These are phyloP conservation scores for Lablab purpureus DNA, from an alignment of 306 rosid species.

Conservation along the genomic window DNA sequence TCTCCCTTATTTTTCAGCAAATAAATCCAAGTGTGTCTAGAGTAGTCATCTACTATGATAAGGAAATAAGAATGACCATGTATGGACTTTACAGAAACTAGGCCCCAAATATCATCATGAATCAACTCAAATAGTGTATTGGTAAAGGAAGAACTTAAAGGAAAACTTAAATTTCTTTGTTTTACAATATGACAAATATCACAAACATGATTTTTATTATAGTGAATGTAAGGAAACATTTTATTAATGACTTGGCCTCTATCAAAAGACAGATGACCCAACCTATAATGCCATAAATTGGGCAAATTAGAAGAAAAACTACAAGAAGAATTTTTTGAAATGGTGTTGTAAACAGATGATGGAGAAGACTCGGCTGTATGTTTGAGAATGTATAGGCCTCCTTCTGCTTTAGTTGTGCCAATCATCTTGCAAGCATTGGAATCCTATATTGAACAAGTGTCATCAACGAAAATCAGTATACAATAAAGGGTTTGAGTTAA, in stretches of 20 bases:
- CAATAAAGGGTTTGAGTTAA: not conserved
- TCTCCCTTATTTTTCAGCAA: not conserved
- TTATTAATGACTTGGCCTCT: no score
- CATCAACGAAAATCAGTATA: not conserved
- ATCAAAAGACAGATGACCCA: no score
- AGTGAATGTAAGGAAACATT: not conserved
- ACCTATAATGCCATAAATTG: not conserved
- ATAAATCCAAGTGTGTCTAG: not conserved
- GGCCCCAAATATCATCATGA: not conserved
- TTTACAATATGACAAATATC: no score
- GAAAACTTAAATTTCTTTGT: not conserved
- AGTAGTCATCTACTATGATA: not conserved
- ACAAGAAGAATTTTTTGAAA: not conserved
- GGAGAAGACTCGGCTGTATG: not conserved
- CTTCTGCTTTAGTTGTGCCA: not conserved
- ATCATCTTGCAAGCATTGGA: not conserved
- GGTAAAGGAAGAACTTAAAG: no score
- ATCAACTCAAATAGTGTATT: no score
- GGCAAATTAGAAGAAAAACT: not conserved
- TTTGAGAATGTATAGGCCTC: not conserved
- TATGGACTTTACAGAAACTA: not conserved
- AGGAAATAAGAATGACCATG: not conserved
- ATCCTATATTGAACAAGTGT: not conserved
- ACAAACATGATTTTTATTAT: not conserved
- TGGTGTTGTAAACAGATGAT: not conserved